phyloP scores from a whole-genome alignment of 1,139 yeast genomes.

The Scheffersomyces segobiensis region DNA sequence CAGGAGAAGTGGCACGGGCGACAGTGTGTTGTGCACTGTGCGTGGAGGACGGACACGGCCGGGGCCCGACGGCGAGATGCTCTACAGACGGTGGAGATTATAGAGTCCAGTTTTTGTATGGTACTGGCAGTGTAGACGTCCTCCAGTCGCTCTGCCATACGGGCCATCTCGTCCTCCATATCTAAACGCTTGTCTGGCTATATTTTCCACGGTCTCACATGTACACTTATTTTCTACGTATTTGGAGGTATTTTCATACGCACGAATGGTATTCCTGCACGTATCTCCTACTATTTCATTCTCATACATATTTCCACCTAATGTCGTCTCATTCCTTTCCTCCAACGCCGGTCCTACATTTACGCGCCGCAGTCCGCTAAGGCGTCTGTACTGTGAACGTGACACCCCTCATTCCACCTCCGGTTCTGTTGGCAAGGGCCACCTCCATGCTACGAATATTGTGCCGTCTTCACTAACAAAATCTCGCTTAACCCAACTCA shows the following conservation, averaged over 20 bases:
- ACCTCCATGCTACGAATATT: background rate
- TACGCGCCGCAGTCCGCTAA: background rate
- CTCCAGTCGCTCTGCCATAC: no score
- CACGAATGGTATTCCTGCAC: background rate
- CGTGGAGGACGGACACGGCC: no score
- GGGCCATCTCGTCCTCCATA: no score
- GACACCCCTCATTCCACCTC: background rate
- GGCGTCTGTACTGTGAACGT: background rate
- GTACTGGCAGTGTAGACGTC: no score
- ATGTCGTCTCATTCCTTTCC: background rate
- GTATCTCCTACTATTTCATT: background rate
- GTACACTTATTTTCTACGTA: no score
- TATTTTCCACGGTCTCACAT: no score
- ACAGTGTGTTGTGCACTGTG: background rate
- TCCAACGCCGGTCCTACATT: background rate
- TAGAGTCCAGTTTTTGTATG: no score
- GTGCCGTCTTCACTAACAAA: no score
- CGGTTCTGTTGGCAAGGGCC: background rate
- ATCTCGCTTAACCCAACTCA: background rate
- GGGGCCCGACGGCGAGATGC: no score
- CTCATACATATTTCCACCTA: background rate
- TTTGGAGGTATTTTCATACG: background rate
- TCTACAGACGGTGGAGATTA: no score
- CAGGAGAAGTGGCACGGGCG: background rate
- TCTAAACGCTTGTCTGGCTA: no score